Base-by-base conservation (phyloP, 805 yeast genomes). In the Teunomyces lycoperdinae region DNA sequence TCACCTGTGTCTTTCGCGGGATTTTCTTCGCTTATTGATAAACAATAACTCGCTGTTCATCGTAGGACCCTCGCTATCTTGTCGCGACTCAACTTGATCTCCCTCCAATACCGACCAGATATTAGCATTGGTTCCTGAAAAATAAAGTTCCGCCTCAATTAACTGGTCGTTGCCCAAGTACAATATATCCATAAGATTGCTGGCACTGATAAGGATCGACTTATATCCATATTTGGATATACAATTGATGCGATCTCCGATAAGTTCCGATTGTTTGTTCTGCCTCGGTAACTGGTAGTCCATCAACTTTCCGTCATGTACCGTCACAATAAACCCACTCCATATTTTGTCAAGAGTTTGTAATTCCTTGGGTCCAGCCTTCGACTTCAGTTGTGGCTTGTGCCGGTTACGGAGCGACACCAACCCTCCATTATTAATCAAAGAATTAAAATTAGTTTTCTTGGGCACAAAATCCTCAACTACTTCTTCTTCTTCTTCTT, bases 251-350 rank as follows among this genome's bases (percentile, higher is more conserved):
- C 74, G 70, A 47, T 81, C 78, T 11, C 80, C 76, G 34, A 83
- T 58, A 40, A 84, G 63, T 5, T 42, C 49, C 78, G 8, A 71
- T 61, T 45, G 67, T 11, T 35, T 64, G 3, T 71, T 71, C 30
- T 68, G 69, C 3, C 85, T 83, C 9, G 76, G 75, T 11, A 89
- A 77, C 32, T 81, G 80, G 57, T 84, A 86, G 45, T 73, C 74
- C 24, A 77, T 68, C 14, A 85, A 73, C 41, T 76, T 74, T 0
- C 96, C 96, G 47, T 77, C 75, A n/a, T 83, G 80, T 4, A 78
- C 74, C 70, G 71, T 63, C 6, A 89, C 78, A 2, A 89, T 83
- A 78, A 89, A 89, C 1, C 94, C 95, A 62, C 88, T 91, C 94
- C 95, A 87, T 9, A 50, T 20, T 20, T 54, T 45, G 13, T 52